Percentiles rank a stretch among this genome's conserved stretches.
Conservation (phyloP, 2,329 filamentous ascomycete genomes). For the Bipolaris sorokiniana region DNA sequence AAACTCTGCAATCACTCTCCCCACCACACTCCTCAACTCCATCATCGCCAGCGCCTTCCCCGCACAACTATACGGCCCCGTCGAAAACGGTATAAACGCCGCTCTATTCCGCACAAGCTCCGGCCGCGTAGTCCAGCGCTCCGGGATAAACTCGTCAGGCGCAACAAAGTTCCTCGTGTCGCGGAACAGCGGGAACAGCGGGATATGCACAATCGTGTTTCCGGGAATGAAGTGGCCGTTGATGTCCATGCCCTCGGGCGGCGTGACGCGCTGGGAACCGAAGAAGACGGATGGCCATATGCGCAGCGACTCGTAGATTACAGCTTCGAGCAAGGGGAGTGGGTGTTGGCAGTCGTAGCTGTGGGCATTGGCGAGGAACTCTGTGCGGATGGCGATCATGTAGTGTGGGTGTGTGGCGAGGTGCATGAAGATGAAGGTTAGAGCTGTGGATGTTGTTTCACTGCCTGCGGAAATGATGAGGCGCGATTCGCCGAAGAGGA, state of each 20-base stretch:
- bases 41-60: conserved; percentile 69
- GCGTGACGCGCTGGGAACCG: conserved; percentile 36
- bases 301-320: conserved; percentile 39
- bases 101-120: conserved; percentile 33
- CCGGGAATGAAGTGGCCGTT: conserved; percentile 35
- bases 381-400: conserved; percentile 26
- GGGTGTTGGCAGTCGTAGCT: conserved; percentile 18
- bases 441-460: conserved; percentile 59
- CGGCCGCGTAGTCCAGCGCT: conserved; percentile 29
- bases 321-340: conserved; percentile 27
- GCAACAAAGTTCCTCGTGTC: conserved; percentile 28
- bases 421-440: conserved; percentile 57
- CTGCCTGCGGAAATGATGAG: conserved; percentile 42
- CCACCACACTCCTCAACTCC: conserved; percentile 67
- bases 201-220: conserved; percentile 33
- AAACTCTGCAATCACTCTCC: conserved; percentile 64
- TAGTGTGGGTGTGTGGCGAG: conserved; percentile 31
- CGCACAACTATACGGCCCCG: conserved; percentile 71
- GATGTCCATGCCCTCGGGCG: conserved; percentile 35
- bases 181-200: conserved; percentile 24
- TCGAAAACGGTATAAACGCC: conserved; percentile 74
- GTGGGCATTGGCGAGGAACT: conserved; percentile 18
- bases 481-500: conserved; percentile 39
- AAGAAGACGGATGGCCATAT: conserved; percentile 37
- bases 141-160: conserved; percentile 35